phyloP scores from a whole-genome alignment of 2,329 filamentous ascomycete genomes.

The Chalaropsis ovoidea region DNA sequence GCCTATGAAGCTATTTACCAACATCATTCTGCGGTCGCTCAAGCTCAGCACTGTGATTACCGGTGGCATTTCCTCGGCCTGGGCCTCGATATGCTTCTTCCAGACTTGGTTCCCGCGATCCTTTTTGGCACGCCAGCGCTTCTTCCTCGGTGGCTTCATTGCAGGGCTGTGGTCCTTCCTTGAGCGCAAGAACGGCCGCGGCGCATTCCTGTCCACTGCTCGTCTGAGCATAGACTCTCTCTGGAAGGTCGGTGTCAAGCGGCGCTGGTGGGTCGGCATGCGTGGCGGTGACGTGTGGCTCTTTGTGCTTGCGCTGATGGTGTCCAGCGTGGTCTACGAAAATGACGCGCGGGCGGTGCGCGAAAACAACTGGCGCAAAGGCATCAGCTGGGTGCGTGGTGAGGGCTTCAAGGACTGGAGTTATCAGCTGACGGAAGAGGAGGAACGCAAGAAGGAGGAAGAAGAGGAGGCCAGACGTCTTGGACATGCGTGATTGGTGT shows the following conservation, averaged over 20 bases:
- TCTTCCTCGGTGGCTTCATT: conserved; percentile 79
- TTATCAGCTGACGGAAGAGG: conserved; percentile 42
- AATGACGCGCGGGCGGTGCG: conserved; percentile 56
- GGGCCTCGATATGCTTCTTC: conserved; percentile 85
- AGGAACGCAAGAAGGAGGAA: conserved; percentile 33
- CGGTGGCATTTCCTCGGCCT: conserved; percentile 72
- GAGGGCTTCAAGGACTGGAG: conserved; percentile 65
- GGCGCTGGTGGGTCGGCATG: conserved; percentile 75
- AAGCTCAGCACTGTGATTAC: conserved; percentile 65
- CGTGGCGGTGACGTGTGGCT: conserved; percentile 74
- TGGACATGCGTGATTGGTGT: conserved; percentile 27
- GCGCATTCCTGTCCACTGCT: conserved; percentile 68
- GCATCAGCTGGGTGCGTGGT: conserved; percentile 61
- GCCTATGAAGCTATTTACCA: conserved; percentile 56
- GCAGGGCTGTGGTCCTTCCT: conserved; percentile 79
- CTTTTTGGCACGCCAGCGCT: conserved; percentile 69
- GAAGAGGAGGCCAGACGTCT: conserved; percentile 28
- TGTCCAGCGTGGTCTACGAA: conserved; percentile 71
- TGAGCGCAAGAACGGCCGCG: conserved; percentile 53
- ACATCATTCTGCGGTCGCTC: conserved; percentile 54
- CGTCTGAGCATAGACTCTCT: conserved; percentile 69
- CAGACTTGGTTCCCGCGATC: conserved; percentile 65
- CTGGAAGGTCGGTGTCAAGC: conserved; percentile 92
- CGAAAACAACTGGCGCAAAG: conserved; percentile 59
- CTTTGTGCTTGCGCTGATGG: conserved; percentile 67